Evolutionary conservation across 306 rosid species (phyloP).

Genomic region (Canavalia gladiata): DNA sequence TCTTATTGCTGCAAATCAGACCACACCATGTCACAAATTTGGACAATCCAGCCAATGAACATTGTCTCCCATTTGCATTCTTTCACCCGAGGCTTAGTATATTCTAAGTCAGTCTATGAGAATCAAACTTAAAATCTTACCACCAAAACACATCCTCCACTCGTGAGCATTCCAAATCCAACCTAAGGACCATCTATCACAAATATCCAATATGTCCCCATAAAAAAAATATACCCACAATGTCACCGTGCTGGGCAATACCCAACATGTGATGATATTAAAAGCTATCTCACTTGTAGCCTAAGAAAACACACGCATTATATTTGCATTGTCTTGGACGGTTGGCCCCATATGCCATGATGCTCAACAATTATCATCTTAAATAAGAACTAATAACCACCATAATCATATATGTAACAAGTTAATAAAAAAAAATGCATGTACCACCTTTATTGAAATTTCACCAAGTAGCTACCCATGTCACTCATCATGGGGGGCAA

Average conservation of each 20-base stretch:
- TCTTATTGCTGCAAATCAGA: too few species aligned
- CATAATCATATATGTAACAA: not conserved
- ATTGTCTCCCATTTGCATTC: too few species aligned
- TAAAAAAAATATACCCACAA: too few species aligned
- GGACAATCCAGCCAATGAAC: too few species aligned
- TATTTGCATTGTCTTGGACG: not conserved
- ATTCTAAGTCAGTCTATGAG: not conserved
- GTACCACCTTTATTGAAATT: not conserved
- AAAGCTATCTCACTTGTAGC: too few species aligned
- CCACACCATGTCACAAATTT: too few species aligned
- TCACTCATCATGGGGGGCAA: too few species aligned
- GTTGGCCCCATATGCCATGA: not conserved
- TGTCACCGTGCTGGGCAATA: too few species aligned
- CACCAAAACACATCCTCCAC: not conserved
- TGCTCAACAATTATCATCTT: not conserved
- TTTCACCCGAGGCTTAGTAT: not conserved
- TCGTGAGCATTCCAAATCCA: not conserved
- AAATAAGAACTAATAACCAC: not conserved
- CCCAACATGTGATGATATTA: too few species aligned
- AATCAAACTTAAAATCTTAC: not conserved
- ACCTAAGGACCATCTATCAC: not conserved
- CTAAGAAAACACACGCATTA: not conserved
- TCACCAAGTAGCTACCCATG: too few species aligned
- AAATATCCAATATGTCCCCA: too few species aligned
- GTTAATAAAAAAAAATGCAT: not conserved